Base-by-base conservation (phyloP, 129 eudicot species). In the Tanacetum coccineum region DNA sequence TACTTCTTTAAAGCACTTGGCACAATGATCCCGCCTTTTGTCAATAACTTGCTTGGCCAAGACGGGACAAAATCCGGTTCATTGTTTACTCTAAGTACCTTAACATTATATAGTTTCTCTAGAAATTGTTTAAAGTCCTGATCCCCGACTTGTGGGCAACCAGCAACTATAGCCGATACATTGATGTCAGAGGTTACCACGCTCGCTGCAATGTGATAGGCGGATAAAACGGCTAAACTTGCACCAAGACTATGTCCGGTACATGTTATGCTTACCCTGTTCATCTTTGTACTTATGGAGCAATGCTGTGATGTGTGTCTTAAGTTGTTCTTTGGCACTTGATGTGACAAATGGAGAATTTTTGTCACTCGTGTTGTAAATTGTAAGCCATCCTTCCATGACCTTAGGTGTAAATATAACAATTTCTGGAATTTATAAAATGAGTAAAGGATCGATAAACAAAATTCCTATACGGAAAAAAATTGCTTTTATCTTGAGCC, bases 191-290 rank as follows among this genome's bases (percentile, higher is more conserved):
- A 63, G 0, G 65, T 44, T 3, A 62, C 74, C 10, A 52, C 25
- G 11, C 67, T 68, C 4, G 25, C 36, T 13, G 70, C 80, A 0
- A 76, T 18, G 59, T 76, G 75, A 19, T 68, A 44, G 26, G 80
- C 80, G 14, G 80, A 59, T 59, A 76, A 18, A 25, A 46, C 64
- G 0, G 80, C 62, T 22, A 76, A 54, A 28, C 74, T 50, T 11
- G 75, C 80, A 15, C 75, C 80, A 20, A 75, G 80, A 66, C 80
- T 76, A 11, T 76, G 80, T 52, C 80, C 75, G 0, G 51, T 26
- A 64, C 69, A 42, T 14, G 64, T 53, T 48, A 76, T 76, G 75
- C 80, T 76, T 68, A 76, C 63, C 63, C 8, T 51, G 62, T 30
- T 76, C 80, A 7, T 28, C 47, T 9, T 52, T 66, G 44, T 76